Base-by-base conservation (phyloP, 73 alveolate genomes). In the Paraurostyla sp. region DNA sequence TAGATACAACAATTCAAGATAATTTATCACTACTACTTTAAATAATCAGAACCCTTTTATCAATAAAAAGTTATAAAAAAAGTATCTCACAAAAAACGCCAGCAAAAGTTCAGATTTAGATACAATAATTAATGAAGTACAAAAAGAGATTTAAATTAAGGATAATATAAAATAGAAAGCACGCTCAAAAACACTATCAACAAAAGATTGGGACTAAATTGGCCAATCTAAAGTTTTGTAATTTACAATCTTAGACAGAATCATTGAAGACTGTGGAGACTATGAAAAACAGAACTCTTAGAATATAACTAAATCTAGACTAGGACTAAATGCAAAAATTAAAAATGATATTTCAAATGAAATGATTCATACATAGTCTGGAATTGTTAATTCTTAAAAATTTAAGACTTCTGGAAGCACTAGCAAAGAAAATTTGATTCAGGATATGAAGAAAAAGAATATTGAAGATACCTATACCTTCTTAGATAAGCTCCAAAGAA, bases 191-290 rank as follows among this genome's bases (percentile, higher is more conserved):
- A 35, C 78, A 51, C 43, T 78, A 49, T 51, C 80, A 3, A 3
- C 2, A 13, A 32, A 78, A 35, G 89, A 78, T 35, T 78, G 89
- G 89, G 78, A 78, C 7, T 78, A 78, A 78, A 54, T 78, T 0
- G 89, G 89, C 20, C 58, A 49, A 51, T 32, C 65, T 27, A 49
- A 59, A 18, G 40, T 54, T 13, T 25, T 78, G 4, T 36, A 78
- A 27, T 78, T 38, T 32, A 78, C 89, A 4, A 27, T 78, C 60
- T 35, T 78, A 2, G 89, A 78, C 32, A 7, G 78, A 51, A 78
- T 78, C 27, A 51, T 78, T 33, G 63, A 78, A 27, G 78, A 78
- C 49, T 78, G 78, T 27, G 6, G 50, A 51, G 76, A 49, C 78
- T 78, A 78, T 35, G 49, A 78, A 32, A 22, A 45, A 73, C 22